Percentiles rank a stretch among this genome's conserved stretches.
These are phyloP conservation scores for Stagonosporopsis vannaccii DNA, from an alignment of 2,329 filamentous ascomycete genomes.

Conservation along the genomic window DNA sequence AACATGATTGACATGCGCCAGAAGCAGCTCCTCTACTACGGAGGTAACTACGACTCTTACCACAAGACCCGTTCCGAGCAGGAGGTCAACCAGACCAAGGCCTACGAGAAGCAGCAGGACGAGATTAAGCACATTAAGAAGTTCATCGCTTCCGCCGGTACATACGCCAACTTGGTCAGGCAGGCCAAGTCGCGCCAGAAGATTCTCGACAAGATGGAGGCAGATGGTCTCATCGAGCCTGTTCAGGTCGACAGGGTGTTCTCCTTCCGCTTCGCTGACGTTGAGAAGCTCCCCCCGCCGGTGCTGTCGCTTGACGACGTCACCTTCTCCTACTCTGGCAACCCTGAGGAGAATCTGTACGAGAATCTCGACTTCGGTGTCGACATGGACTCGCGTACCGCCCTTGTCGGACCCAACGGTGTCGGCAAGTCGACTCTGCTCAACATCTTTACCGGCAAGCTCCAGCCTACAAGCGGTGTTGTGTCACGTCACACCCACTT, in stretches of 20 bases:
- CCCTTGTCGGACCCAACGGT: conserved; percentile 97
- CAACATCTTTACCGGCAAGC: conserved; percentile 94
- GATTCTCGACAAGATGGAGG: conserved; percentile 99
- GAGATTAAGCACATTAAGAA: conserved; percentile 99
- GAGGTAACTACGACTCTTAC: conserved; percentile 99
- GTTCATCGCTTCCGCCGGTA: conserved; percentile 99
- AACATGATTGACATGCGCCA: conserved; percentile 98
- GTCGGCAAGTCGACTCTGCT: conserved; percentile 98
- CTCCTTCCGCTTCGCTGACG: conserved; percentile 97
- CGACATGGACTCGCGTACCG: conserved; percentile 98
- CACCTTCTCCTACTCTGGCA: conserved; percentile 96
- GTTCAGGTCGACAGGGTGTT: conserved; percentile 87
- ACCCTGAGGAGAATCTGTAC: conserved; percentile 89
- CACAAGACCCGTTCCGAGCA: conserved; percentile 92
- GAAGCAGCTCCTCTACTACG: conserved; percentile 92
- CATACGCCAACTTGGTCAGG: conserved; percentile 97
- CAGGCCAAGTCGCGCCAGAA: conserved; percentile 99
- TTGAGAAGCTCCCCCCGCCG: conserved; percentile 98
- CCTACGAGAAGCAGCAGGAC: conserved; percentile 98
- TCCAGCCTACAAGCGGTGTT: conserved; percentile 80
- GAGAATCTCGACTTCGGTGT: conserved; percentile 97
- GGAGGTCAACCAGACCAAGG: conserved; percentile 98
- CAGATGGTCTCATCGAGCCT: conserved; percentile 96
- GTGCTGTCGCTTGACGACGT: conserved; percentile 97
- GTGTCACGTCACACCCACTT: conserved; percentile 96